Conservation (phyloP, 2,329 filamentous ascomycete species). For the Pseudopithomyces chartarum region DNA sequence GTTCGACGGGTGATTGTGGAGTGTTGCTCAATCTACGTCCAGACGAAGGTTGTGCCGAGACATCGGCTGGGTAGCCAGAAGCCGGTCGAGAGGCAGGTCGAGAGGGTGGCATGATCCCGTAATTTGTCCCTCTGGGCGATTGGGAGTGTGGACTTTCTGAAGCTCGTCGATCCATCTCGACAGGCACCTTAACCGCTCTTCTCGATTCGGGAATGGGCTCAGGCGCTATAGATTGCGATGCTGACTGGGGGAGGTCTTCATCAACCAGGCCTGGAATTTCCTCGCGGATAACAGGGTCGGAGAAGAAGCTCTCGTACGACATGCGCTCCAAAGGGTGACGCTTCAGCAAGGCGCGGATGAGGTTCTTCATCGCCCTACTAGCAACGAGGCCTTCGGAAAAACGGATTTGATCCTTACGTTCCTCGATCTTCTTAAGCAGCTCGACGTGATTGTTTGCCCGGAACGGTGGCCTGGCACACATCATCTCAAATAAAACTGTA, state of each 20-base stretch:
- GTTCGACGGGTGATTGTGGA: conserved; percentile 38
- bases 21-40: conserved; percentile 40
- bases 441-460: conserved; percentile 94
- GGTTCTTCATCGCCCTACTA: conserved; percentile 75
- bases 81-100: conserved; percentile 39
- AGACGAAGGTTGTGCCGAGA: conserved; percentile 29
- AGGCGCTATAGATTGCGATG: conserved; percentile 31
- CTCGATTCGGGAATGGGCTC: conserved; percentile 32
- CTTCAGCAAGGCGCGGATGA: conserved; percentile 83
- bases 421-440: conserved; percentile 87
- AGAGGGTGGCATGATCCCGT: conserved; percentile 39
- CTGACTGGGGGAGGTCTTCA: conserved; percentile 66
- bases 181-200: conserved; percentile 34
- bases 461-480: conserved; percentile 87
- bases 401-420: conserved; percentile 80
- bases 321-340: conserved; percentile 83
- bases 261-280: conserved; percentile 81
- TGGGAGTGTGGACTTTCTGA: conserved; percentile 37
- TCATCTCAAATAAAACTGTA: conserved; percentile 95
- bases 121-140: conserved; percentile 36
- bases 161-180: conserved; percentile 31
- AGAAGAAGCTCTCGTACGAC: conserved; percentile 85
- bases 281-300: conserved; percentile 70
- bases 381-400: conserved; percentile 76
- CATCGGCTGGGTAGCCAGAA: conserved; percentile 32